Evolutionary conservation across 2,329 filamentous ascomycete species (phyloP), one percentile per base, ranked within the genome.

Genomic region (Stemphylium vesicarium): DNA sequence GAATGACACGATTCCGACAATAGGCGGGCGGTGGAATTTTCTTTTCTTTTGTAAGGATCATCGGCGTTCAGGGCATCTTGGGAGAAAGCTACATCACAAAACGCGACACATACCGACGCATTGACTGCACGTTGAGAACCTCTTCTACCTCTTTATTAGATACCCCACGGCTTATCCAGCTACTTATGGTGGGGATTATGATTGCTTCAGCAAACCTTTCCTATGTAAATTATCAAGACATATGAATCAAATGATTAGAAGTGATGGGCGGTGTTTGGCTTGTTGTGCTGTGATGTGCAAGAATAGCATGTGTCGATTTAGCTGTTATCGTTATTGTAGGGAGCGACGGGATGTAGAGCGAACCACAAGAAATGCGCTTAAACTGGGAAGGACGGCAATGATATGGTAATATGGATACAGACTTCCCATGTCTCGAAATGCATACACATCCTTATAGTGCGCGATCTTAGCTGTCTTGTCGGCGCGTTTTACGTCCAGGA

Each of bases 101-200:
- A n/a, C 15, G 31, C 12, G 20, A 3, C 33, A 24, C 12, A n/a
- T 9, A 59, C 60, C 8, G 20, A 44, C 42, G 45, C 45, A 47
- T 12, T 7, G 26, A 9, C 10, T 29, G 26, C 26, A 11, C 50
- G 45, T 61, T 44, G 39, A 57, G 57, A 55, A 58, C 58, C 52
- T 57, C 10, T 49, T 37, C 29, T 18, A 29, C 29, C 57, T 52
- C 59, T 50, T 59, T 56, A 56, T 51, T 50, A 67, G 63, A 71
- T 72, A 72, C 68, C 42, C 68, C 68, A 50, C 45, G 33, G 45
- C 49, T 57, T 11, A 40, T 53, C 32, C 48, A 47, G 53, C 48
- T 48, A 52, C 20, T 43, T 18, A 37, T 35, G 42, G 42, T 56
- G 48, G 42, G 53, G 46, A 24, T 9, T 35, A 31, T 40, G 32